Base-by-base conservation (phyloP, 495 filamentous ascomycete genomes). In the Aspergillus cristatus region DNA sequence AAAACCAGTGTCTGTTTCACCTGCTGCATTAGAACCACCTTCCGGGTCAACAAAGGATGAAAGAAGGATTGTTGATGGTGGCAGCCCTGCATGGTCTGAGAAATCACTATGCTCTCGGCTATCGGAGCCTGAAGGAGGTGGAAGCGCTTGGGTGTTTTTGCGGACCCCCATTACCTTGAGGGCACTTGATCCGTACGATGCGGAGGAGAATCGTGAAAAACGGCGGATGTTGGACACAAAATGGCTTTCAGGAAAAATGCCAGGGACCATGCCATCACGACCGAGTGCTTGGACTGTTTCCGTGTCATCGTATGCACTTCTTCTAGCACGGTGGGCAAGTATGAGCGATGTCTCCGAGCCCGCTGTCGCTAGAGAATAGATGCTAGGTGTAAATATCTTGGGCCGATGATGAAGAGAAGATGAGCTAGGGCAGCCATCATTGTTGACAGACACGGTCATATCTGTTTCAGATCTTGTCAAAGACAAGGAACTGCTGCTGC, bases 131-230 rank as follows among this genome's bases (percentile, higher is more conserved):
- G 50, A 37, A 8, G 36, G 24, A 32, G 57, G n/a, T n/a, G n/a
- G 68, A 6, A 71, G 47, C 15, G 49, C 61, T 15, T 66, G 67
- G 0, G 67, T 43, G 3, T 53, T 58, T 13, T 68, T 68, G 30
- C 71, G 65, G 34, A 85, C 75, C 3, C 83, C 83, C 69, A 86
- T 74, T 12, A 86, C 62, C 28, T 76, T 72, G 17, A 86, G 66
- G 17, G 86, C 85, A 41, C 68, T 76, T 3, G 79, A 70, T 1
- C 84, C 84, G 41, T 89, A 89, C 1, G 80, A 78, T 0, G 83
- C 84, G 10, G 82, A 84, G 1, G 84, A 75, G 53, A 86, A 88
- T 0, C 82, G 79, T 58, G 80, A 80, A 48, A 83, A 89, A 24
- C 83, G 74, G 13, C 78, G 67, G 12, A 87, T 75, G 48, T 87